phyloP scores from a whole-genome alignment of 2,329 filamentous ascomycete species.

The Rhytidhysteron rufulum region DNA sequence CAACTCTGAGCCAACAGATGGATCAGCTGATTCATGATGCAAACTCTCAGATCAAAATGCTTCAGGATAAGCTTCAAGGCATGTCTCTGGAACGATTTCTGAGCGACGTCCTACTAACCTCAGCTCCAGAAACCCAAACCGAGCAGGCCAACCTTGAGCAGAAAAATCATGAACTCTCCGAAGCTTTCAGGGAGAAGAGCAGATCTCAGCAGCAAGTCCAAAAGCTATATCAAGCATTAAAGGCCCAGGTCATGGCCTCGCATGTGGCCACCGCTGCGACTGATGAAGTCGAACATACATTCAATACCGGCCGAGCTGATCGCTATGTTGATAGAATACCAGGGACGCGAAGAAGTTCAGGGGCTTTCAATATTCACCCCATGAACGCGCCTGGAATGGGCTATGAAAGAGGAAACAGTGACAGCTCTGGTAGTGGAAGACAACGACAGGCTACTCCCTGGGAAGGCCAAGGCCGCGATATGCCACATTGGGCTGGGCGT shows the following conservation, averaged over 20 bases:
- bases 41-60: constrained; percentile 64
- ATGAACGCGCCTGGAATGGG: too few species aligned
- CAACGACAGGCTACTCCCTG: constrained; percentile 18
- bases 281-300: constrained; percentile 36
- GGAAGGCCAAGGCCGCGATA: constrained; percentile 18
- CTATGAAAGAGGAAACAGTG: constrained; percentile 19
- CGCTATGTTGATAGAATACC: constrained; percentile 27
- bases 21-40: constrained; percentile 73
- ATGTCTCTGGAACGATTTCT: neutral
- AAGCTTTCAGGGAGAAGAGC: constrained; percentile 66
- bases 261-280: constrained; percentile 55
- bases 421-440: constrained; percentile 22
- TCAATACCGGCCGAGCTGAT: constrained; percentile 24
- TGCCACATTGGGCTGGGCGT: constrained; percentile 18
- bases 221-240: constrained; percentile 55
- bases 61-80: constrained; percentile 66
- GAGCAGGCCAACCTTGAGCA: constrained; percentile 62
- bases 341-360: constrained; percentile 23
- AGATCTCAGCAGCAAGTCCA: constrained; percentile 67
- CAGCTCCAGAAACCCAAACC: constrained; percentile 49
- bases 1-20: constrained; percentile 59
- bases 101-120: neutral
- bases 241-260: constrained; percentile 52
- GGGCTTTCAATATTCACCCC: too few species aligned
- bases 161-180: constrained; percentile 69